A percentile compares a stretch with the other conserved stretches of the same genome.
Conservation (phyloP, 176 grass and related monocot species). For the Carex cristatella region DNA sequence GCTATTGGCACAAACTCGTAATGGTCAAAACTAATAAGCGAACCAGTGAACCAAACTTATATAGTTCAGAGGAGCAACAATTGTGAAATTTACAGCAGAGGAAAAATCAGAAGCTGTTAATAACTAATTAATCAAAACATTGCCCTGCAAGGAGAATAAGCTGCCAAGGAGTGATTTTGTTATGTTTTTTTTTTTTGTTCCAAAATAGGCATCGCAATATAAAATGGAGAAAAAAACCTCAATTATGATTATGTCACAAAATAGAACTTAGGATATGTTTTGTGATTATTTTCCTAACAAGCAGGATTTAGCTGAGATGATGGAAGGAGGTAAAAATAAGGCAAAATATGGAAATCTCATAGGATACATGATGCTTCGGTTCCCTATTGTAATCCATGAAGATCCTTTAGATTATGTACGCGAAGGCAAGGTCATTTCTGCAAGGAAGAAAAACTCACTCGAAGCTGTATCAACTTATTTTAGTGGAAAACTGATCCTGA, state of each 20-base stretch:
- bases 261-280: background rate
- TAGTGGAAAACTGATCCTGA: constrained; percentile 51
- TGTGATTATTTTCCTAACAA: constrained; percentile 17
- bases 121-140: background rate
- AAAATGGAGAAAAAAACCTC: background rate
- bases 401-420: constrained; percentile 84
- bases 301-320: constrained; percentile 66
- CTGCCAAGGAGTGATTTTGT: background rate
- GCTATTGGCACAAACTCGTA: background rate
- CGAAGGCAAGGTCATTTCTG: constrained; percentile 42
- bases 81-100: background rate
- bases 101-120: background rate
- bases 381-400: constrained; percentile 45
- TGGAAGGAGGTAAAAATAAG: constrained; percentile 36
- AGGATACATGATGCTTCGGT: constrained; percentile 54
- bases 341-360: constrained; percentile 65
- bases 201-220: background rate
- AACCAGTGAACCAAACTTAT: background rate
- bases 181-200: background rate
- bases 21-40: background rate
- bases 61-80: background rate
- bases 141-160: background rate
- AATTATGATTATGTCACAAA: background rate
- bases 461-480: constrained; percentile 74
- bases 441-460: constrained; percentile 67